These are phyloP conservation scores for Fusarium protoensiforme DNA, from an alignment of 2,329 filamentous ascomycete genomes.

Conservation along the genomic window DNA sequence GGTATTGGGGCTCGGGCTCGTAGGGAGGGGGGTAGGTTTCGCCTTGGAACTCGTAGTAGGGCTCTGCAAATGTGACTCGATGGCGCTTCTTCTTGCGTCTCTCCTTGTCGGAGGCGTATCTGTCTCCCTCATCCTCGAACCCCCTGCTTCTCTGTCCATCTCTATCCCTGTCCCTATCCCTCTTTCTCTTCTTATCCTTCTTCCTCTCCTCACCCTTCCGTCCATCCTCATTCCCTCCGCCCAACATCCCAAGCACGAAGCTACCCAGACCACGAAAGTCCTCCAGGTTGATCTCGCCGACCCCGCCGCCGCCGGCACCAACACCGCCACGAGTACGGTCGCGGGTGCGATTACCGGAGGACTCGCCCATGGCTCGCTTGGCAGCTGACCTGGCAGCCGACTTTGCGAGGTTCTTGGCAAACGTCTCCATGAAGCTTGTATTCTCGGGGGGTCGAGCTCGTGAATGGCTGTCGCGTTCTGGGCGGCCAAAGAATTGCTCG, in stretches of 20 bases:
- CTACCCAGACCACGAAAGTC: conserved; percentile 38
- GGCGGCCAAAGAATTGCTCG: conserved; percentile 37
- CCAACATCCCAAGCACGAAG: conserved; percentile 39
- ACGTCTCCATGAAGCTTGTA: conserved; percentile 36
- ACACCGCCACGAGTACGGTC: conserved; percentile 17
- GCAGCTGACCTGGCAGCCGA: conserved; percentile 41
- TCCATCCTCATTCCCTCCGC: conserved; percentile 17
- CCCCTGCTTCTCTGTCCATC: conserved; percentile 14
- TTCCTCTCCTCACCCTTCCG: conserved; percentile 26
- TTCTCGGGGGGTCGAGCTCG: conserved; percentile 21
- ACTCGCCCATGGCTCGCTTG: conserved; percentile 35
- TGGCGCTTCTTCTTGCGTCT: conserved; percentile 33
- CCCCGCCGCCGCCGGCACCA: conserved; percentile 4
- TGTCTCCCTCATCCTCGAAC: conserved; percentile 19
- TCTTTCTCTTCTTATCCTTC: conserved; percentile 27
- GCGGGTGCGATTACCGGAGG: conserved; percentile 18
- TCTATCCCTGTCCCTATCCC: conserved; percentile 17
- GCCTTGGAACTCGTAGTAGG: conserved; percentile 25
- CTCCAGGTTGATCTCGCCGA: conserved; percentile 33
- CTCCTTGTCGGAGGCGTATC: conserved; percentile 30
- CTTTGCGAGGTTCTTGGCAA: conserved; percentile 38
- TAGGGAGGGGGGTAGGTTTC: conserved; percentile 28
- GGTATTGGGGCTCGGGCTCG: conserved; percentile 1
- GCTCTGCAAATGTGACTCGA: conserved; percentile 40
- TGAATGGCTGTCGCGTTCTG: conserved; percentile 12